Evolutionary conservation across 345 rosid species (phyloP).

Genomic region (Rubroshorea leprosula): DNA sequence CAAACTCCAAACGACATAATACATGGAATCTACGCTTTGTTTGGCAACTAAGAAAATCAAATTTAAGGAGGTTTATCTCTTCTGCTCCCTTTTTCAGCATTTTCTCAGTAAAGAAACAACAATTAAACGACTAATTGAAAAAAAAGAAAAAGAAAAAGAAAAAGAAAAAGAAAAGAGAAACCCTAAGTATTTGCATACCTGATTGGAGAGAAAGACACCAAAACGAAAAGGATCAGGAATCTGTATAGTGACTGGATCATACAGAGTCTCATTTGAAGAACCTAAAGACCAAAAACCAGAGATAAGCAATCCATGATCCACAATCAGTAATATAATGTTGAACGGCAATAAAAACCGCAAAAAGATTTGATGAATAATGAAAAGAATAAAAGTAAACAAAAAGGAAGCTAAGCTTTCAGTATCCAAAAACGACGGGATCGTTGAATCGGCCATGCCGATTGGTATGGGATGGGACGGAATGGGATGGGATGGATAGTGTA

Average conservation of each 20-base stretch:
- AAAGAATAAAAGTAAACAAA: no score
- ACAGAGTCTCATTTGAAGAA: not conserved
- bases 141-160: not conserved
- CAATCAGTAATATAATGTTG: not conserved
- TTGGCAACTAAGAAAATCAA: not conserved
- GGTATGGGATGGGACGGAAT: no score
- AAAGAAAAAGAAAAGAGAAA: no score
- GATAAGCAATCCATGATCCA: not conserved
- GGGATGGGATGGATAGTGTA: no score
- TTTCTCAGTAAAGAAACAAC: not conserved
- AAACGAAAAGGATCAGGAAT: constrained; percentile 5
- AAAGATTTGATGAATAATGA: not conserved
- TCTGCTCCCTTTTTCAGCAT: not conserved
- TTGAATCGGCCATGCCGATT: not conserved
- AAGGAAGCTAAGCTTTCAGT: not conserved
- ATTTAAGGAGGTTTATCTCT: not conserved
- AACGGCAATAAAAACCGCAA: not conserved
- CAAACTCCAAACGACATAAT: not conserved
- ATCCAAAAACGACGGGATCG: not conserved
- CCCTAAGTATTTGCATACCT: constrained; percentile 2
- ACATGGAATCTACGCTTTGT: not conserved
- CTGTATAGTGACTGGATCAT: constrained; percentile 4
- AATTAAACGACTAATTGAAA: no score
- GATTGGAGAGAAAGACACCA: constrained; percentile 1
- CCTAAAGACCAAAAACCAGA: not conserved